Base-by-base conservation (phyloP, 495 filamentous ascomycete species). In the Talaromyces thailandensis region DNA sequence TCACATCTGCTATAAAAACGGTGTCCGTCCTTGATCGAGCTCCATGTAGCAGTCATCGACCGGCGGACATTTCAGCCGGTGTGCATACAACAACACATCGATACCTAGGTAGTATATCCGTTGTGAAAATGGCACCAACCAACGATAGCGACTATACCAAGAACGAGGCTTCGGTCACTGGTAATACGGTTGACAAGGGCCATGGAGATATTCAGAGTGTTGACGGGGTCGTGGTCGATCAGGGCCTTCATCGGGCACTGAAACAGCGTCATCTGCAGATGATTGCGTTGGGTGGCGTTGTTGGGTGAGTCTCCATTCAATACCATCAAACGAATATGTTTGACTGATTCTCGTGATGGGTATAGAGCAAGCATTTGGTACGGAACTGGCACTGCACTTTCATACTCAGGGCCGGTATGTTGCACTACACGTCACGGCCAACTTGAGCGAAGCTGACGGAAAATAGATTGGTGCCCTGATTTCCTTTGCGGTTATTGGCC, bases 391-490 rank as follows among this genome's bases (percentile, higher is more conserved):
- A 61, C 40, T 14, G 59, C 59, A n/a, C 18, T 61, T 3, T 61
- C 59, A 21, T 50, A 61, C 16, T 61, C 59, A 51, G 40, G 59
- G 18, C 59, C 59, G 59, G 59, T 61, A 61, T 23, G 45, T 6
- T 21, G 23, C 31, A 43, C 37, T 26, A 1, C 6, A 0, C 52
- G 1, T 43, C 16, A 26, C 14, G 6, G 7, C 6, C 23, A 37
- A 52, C 8, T 31, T 14, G 18, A 18, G 26, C 16, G 26, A 21
- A 6, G 32, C 37, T 59, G 7, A 61, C 75, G 18, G 31, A 66
- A 73, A 29, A 65, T 83, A 64, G 70, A 35, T 61, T 9, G 59
- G 59, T 35, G 59, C 59, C 8, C 18, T 83, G 63, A 83, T 88
- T 63, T 82, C 82, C 25, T 72, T 77, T 59, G 66, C 73, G 29